A percentile compares a stretch with the other conserved stretches of the same genome.
These are phyloP conservation scores for Flaveria linearis DNA, from an alignment of 129 eudicot species.

Conservation along the genomic window DNA sequence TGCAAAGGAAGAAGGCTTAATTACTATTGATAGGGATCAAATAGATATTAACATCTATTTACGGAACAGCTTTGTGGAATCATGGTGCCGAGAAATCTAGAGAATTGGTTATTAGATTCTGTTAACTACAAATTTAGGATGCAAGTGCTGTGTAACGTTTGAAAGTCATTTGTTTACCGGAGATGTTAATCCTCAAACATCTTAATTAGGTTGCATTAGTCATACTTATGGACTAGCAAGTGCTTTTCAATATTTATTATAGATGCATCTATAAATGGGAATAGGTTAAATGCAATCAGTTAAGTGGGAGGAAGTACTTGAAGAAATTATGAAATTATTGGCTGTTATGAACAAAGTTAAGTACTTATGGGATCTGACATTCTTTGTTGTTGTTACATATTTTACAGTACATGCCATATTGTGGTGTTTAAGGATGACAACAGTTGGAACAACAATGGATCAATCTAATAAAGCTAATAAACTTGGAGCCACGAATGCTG, in stretches of 20 bases:
- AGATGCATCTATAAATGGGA: background rate
- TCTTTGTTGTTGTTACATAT: background rate
- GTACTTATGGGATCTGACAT: slow-evolving; percentile 11
- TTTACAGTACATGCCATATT: slow-evolving; percentile 29
- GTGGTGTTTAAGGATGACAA: slow-evolving; percentile 44
- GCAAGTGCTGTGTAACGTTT: background rate
- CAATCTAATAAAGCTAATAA: slow-evolving; percentile 37
- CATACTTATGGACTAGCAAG: background rate
- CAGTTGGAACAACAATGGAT: slow-evolving; percentile 44
- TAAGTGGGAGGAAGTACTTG: background rate
- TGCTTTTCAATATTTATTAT: background rate
- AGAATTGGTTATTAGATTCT: too few species aligned
- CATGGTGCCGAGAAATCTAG: background rate
- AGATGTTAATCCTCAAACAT: background rate
- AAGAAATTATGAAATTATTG: slow-evolving; percentile 5
- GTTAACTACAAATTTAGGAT: background rate
- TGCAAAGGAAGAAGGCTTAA: background rate
- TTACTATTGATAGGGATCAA: background rate
- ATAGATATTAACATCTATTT: background rate
- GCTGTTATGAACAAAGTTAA: background rate
- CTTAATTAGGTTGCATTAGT: background rate
- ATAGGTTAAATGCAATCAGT: slow-evolving; percentile 4
- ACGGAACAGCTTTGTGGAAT: background rate
- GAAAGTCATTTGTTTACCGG: background rate
- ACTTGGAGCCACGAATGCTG: slow-evolving; percentile 13